Evolutionary conservation across 495 filamentous ascomycete species (phyloP), one percentile per base, ranked within the genome.

Genomic region (Pyrenula aspistea): DNA sequence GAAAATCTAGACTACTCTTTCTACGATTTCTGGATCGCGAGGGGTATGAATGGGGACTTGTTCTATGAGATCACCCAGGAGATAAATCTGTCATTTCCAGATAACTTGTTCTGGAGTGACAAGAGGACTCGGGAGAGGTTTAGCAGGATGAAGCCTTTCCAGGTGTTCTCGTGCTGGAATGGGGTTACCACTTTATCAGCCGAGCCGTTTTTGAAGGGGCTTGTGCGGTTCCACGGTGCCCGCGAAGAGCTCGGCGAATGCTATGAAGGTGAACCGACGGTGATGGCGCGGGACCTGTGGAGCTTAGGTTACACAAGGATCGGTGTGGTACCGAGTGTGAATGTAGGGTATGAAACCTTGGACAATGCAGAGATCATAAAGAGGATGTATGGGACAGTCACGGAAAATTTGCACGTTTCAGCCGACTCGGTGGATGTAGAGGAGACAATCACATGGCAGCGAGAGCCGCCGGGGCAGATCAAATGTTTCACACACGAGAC

Each of bases 141-240:
- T 47, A 21, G 52, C 2, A 53, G 51, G 8, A 55, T 60, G 10
- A 61, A 61, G 25, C 74, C 78, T 0, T 75, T 80, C 57, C 78
- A 81, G 64, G 77, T 81, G 0, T 79, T 78, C 50, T 70, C 74
- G 0, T 80, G 77, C 63, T 79, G 77, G 77, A 78, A 79, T 49
- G 77, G 75, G 12, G 73, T 71, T 15, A 64, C 63, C 1, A 68
- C 66, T 0, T 57, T 78, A 19, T 63, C 66, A 10, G 66, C 64
- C 0, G 66, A 61, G 24, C 64, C 71, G 0, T 60, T 75, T 42
- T 1, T 54, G 48, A 22, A 49, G 50, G 22, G 22, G 8, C 8
- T 4, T 4, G 19, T 52, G 8, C 4, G n/a, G 22, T 52, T 52
- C 50, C 50, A 24, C 19, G 8, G 50, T 19, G 31, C 31, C 15